These are phyloP conservation scores for Xylariaceae sp. DNA, from an alignment of 2,329 filamentous ascomycete species.

Conservation along the genomic window DNA sequence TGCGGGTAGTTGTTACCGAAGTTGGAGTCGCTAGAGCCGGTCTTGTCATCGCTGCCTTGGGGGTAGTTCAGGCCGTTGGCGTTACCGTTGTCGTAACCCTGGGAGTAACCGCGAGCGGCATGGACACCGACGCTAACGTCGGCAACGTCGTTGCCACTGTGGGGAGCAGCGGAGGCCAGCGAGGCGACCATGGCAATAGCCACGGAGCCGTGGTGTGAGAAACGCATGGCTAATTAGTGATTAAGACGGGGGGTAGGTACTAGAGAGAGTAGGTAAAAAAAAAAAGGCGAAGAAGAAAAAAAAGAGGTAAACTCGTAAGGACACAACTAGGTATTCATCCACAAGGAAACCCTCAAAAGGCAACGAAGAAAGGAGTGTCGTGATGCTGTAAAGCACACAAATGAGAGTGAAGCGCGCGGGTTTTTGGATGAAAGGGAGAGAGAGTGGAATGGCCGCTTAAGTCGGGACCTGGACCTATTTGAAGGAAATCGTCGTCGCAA, in stretches of 20 bases:
- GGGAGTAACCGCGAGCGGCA: neutral
- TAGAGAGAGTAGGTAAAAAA: constrained; percentile 31
- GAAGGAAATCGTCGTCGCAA: constrained; percentile 4
- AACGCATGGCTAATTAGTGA: constrained; percentile 25
- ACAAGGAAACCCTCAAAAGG: too few species aligned
- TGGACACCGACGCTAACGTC: neutral
- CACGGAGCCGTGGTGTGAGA: constrained; percentile 29
- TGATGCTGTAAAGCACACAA: constrained; percentile 26
- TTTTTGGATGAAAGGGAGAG: constrained; percentile 16
- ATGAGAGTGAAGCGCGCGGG: constrained; percentile 25
- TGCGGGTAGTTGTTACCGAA: too few species aligned
- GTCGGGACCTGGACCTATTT: constrained; percentile 26
- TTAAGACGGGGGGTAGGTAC: constrained; percentile 8
- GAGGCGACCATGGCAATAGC: constrained; percentile 30
- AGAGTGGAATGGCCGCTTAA: constrained; percentile 8
- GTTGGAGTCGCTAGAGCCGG: neutral
- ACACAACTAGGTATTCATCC: neutral
- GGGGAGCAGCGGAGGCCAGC: constrained; percentile 25
- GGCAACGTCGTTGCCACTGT: constrained; percentile 5
- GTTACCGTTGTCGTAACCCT: neutral
- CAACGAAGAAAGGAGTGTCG: constrained; percentile 17
- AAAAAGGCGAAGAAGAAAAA: constrained; percentile 10
- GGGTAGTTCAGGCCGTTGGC: neutral
- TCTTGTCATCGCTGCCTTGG: neutral
- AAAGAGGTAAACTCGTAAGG: constrained; percentile 23